Conservation (phyloP, 495 filamentous ascomycete species). For the Daldinia grandis region DNA sequence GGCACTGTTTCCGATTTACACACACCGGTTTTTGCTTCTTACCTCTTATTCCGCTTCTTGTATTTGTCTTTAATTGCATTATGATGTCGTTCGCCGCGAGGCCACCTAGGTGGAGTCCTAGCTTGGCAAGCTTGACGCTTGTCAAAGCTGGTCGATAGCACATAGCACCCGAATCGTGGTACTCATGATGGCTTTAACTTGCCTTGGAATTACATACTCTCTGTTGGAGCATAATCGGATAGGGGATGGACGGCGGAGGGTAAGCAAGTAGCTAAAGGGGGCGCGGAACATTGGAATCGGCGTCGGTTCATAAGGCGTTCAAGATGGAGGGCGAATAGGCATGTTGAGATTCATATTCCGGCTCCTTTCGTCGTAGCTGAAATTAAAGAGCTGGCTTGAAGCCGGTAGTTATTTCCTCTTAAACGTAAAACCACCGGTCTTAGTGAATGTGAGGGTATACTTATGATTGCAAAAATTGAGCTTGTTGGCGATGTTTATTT, state of each 20-base stretch:
- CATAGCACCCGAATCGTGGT: conserved; percentile 15
- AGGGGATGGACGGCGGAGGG: conserved; percentile 30
- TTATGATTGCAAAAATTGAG: background rate
- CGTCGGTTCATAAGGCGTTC: conserved; percentile 41
- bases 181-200: conserved; percentile 17
- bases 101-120: conserved; percentile 17
- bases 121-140: conserved; percentile 17
- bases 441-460: background rate
- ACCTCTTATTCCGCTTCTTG: conserved; percentile 26
- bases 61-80: conserved; percentile 42
- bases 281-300: conserved; percentile 30
- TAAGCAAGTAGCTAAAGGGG: conserved; percentile 21
- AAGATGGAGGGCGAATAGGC: conserved; percentile 20
- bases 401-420: conserved; percentile 17
- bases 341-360: conserved; percentile 22
- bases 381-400: conserved; percentile 31
- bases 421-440: background rate
- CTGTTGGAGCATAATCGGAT: conserved; percentile 43
- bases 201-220: conserved; percentile 32
- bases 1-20: conserved; percentile 6
- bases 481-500: background rate
- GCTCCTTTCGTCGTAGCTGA: conserved; percentile 10
- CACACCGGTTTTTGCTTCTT: conserved; percentile 13
- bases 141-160: conserved; percentile 13
- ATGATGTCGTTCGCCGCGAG: conserved; percentile 25